Base-by-base conservation (phyloP, 768 basidiomycete species). In the Naematelia encephala region DNA sequence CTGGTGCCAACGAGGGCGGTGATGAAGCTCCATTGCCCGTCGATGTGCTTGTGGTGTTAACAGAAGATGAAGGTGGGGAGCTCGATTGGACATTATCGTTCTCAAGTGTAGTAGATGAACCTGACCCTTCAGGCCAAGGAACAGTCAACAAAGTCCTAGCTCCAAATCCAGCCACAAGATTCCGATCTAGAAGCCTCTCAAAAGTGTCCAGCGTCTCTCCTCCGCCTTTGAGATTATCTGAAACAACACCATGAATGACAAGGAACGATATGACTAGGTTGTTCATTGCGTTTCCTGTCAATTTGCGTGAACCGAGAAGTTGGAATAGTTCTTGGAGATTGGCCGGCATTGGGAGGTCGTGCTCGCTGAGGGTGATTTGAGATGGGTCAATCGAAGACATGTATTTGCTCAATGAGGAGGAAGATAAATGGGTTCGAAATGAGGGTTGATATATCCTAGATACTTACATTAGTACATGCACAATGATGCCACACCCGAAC, bases 91-190 rank as follows among this genome's bases (percentile, higher is more conserved):
- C n/a, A n/a, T n/a, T n/a, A n/a, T n/a, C n/a, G 26, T 2, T 10
- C 23, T 26, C 29, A 43, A 12, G 11, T 43, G 50, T 25, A 10
- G 50, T 51, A 10, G 10, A 2, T 45, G n/a, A 22, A 39, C 34
- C 16, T 39, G 34, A 39, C 10, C 16, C 26, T 16, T 13, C 42
- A 3, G 11, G 5, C 74, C 74, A 76, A 10, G 29, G 39, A 0
- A 76, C 62, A 10, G 46, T 51, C 10, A 28, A 14, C 19, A 76
- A 44, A 0, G 70, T 70, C 45, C 62, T 72, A 3, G 60, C 62
- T 16, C 68, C 69, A 42, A 76, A 71, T 14, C 75, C 75, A 59
- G 69, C 75, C 3, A 64, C 63, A 28, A 76, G 51, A 57, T 76
- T 74, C 47, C 70, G 60, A 48, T 76, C 72, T 47, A 76, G 45